phyloP scores from a whole-genome alignment of 257 asterid genomes.

The Solanum appendiculatum region DNA sequence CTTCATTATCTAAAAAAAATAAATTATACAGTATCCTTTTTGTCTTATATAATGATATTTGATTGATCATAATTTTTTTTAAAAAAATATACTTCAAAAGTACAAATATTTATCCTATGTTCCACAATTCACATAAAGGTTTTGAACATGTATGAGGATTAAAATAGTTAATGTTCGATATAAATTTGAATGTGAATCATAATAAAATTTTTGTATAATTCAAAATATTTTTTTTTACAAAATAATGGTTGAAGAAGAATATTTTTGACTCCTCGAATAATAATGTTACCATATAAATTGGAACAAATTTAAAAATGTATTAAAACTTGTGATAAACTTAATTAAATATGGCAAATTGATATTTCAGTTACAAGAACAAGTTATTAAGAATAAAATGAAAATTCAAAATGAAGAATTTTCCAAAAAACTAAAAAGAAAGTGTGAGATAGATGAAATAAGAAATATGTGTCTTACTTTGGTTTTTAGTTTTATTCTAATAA shows the following conservation, averaged over 20 bases:
- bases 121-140: not conserved
- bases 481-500: not conserved
- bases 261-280: not conserved
- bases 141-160: not conserved
- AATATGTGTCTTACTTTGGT: not conserved
- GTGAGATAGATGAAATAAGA: not conserved
- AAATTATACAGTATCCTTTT: not conserved
- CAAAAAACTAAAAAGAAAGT: not conserved
- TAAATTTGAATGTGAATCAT: not conserved
- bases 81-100: not conserved
- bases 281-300: not conserved
- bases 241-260: not conserved
- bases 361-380: not conserved
- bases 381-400: not conserved
- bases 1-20: conserved; percentile 5
- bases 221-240: not conserved
- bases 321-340: not conserved
- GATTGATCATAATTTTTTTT: not conserved
- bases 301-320: not conserved
- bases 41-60: not conserved
- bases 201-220: not conserved
- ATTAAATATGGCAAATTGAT: not conserved
- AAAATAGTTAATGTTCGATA: not conserved
- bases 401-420: not conserved
- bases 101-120: not conserved